Base-by-base conservation (phyloP, 2,329 filamentous ascomycete species). In the Paecilomyces variotii region DNA sequence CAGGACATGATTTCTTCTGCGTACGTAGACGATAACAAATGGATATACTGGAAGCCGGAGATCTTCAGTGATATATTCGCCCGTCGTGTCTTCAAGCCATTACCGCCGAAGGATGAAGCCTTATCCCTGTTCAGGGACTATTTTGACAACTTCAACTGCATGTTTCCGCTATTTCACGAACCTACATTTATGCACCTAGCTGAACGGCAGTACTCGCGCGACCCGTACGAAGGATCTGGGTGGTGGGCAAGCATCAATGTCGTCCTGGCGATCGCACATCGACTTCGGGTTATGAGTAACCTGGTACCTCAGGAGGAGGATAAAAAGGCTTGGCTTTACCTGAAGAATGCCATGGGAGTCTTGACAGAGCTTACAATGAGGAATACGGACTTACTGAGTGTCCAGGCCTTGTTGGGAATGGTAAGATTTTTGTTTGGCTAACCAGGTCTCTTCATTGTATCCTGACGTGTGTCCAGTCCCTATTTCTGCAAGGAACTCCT, bases 201-300 rank as follows among this genome's bases (percentile, higher is more conserved):
- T 32, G 91, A 97, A 69, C 86, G 89, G 65, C 93, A 97, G 71
- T 99, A 97, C 74, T 95, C 91, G 0, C 80, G 86, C 55, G 90
- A 97, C 65, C 93, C 93, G 0, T 97, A 97, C 65, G 87, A 96
- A 71, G 92, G 93, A 28, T 95, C 91, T 4, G 94, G 94, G 2
- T 99, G 94, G 94, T 99, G 94, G 93, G 94, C 94, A 4, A 96
- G 91, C 74, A 81, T 99, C 67, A 99, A 99, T 67, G 88, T 96
- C 60, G 91, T 89, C 1, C 78, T 99, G 58, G 94, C 93, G n/a
- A 95, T 97, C 65, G 89, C 93, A 4, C 91, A 97, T 70, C 85
- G 94, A 49, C 79, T 99, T 68, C 87, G 94, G 10, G 91, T 97
- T 25, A 96, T 97, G 91, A 96, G 90, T 78, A 94, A 96, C 68